A percentile compares a stretch with the other conserved stretches of the same genome.
Conservation (phyloP, 1,284 basidiomycete species). For the Ceratobasidium sp. region DNA sequence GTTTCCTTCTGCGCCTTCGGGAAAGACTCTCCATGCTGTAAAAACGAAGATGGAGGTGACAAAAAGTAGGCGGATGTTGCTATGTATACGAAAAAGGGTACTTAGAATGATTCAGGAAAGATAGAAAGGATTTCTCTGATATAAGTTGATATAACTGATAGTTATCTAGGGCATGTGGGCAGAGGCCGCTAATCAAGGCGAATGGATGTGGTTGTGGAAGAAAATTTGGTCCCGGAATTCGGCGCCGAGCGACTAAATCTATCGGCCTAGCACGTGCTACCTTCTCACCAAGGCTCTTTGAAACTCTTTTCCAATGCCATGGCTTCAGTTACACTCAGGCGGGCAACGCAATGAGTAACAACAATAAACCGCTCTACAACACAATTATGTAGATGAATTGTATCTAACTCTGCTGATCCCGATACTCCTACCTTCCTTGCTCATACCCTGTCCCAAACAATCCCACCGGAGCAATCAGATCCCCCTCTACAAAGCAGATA, state of each 20-base stretch:
- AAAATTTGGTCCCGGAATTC: neutral
- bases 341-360: neutral
- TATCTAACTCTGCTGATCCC: neutral
- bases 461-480: constrained; percentile 3
- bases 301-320: neutral
- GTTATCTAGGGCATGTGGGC: too few species aligned
- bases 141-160: too few species aligned
- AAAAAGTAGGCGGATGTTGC: constrained; percentile 18
- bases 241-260: constrained; percentile 9
- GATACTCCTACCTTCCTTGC: neutral
- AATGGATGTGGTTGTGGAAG: neutral
- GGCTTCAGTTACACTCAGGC: neutral
- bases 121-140: too few species aligned
- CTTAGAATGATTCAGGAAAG: too few species aligned
- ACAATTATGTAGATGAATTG: neutral
- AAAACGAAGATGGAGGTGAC: constrained; percentile 37
- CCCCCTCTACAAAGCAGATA: constrained; percentile 11
- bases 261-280: neutral
- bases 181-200: neutral
- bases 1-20: constrained; percentile 55
- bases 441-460: neutral
- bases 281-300: neutral
- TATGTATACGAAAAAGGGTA: too few species aligned
- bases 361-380: neutral
- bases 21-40: constrained; percentile 47